Evolutionary conservation across 345 rosid genomes (phyloP).

Genomic region (Cardiospermum halicacabum): DNA sequence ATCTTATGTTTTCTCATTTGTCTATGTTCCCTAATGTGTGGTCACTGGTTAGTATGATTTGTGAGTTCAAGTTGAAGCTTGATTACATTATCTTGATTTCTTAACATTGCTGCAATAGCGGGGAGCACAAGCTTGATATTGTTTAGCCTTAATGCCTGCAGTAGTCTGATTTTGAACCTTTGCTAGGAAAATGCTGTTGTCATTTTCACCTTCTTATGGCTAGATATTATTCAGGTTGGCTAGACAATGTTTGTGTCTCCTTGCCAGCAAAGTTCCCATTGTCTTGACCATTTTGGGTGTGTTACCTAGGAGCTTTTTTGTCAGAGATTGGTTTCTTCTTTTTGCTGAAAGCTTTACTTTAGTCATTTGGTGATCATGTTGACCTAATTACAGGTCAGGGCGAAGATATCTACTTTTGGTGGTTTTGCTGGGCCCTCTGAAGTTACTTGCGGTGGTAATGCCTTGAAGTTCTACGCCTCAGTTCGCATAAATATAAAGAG

Average conservation of each 20-base stretch:
- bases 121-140: not conserved
- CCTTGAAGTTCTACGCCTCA: constrained; percentile 95
- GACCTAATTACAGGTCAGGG: constrained; percentile 51
- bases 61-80: not conserved
- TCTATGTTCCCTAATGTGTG: not conserved
- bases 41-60: not conserved
- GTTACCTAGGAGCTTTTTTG: not conserved
- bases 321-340: not conserved
- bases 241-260: not conserved
- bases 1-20: not conserved
- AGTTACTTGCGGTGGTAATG: constrained; percentile 99
- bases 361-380: constrained; percentile 1
- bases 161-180: not conserved
- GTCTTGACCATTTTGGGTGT: not conserved
- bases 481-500: constrained; percentile 75
- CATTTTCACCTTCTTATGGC: not conserved
- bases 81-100: not conserved
- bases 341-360: constrained; percentile 5
- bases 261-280: not conserved
- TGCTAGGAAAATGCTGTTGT: not conserved
- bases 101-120: not conserved
- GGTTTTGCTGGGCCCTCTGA: constrained; percentile 94
- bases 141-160: not conserved
- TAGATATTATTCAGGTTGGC: not conserved
- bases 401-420: constrained; percentile 85